Evolutionary conservation across 2,329 filamentous ascomycete genomes (phyloP).

Genomic region (Magnaporthiopsis incrustans): DNA sequence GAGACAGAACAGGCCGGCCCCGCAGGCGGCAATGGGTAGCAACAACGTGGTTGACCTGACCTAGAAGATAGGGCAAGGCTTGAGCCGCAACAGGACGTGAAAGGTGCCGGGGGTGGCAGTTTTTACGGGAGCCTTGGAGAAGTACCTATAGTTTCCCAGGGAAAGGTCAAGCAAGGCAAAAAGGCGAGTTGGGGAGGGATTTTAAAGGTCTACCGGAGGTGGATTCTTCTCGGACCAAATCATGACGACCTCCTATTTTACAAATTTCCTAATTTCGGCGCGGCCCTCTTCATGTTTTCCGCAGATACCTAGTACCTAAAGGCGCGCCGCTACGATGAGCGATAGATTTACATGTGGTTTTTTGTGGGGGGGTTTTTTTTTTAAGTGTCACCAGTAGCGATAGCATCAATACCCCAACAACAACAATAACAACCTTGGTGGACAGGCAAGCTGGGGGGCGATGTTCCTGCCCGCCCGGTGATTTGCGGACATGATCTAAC

Average conservation of each 20-base stretch:
- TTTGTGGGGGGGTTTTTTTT: neutral
- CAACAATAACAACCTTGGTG: neutral
- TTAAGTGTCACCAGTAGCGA: neutral
- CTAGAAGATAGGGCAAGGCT: neutral
- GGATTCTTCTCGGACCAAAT: neutral
- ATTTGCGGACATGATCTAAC: too few relatives aligned
- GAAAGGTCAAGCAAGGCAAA: neutral
- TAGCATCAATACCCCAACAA: neutral
- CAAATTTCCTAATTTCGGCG: neutral
- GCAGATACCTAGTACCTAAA: too few relatives aligned
- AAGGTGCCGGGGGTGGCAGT: neutral
- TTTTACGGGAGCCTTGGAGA: neutral
- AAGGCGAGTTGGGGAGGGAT: too few relatives aligned
- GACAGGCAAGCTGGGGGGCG: too few relatives aligned
- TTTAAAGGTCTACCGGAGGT: neutral
- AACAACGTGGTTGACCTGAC: constrained; percentile 4
- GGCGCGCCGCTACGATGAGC: neutral
- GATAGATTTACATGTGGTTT: neutral
- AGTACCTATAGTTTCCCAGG: neutral
- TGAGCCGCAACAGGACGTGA: neutral
- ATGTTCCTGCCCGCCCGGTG: too few relatives aligned
- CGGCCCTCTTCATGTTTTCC: neutral
- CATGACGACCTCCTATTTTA: neutral
- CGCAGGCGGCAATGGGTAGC: constrained; percentile 2
- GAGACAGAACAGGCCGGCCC: constrained; percentile 5